Conservation (phyloP, 805 yeast genomes). For the Saccharomycopsis capsularis region DNA sequence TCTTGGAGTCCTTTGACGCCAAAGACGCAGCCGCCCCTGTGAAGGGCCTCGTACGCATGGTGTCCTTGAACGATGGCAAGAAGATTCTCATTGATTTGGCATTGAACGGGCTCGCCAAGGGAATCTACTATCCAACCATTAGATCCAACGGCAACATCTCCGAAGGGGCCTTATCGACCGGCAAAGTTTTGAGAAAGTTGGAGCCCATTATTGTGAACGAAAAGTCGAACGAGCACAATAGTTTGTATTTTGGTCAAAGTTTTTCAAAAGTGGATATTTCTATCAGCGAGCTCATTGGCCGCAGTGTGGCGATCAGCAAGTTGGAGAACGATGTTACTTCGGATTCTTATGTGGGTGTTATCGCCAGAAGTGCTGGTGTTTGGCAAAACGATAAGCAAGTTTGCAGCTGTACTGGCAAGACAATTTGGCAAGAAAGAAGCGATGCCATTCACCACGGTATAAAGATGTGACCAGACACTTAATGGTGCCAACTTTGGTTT, state of each 20-base stretch:
- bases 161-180: constrained; percentile 62
- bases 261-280: constrained; percentile 29
- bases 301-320: constrained; percentile 38
- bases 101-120: constrained; percentile 57
- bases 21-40: constrained; percentile 50
- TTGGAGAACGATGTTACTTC: constrained; percentile 24
- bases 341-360: constrained; percentile 67
- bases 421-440: constrained; percentile 88
- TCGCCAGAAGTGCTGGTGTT: constrained; percentile 95
- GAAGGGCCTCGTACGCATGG: constrained; percentile 81
- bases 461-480: constrained; percentile 21
- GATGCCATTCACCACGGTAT: constrained; percentile 66
- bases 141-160: constrained; percentile 72
- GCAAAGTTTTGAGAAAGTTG: constrained; percentile 41
- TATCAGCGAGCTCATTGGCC: constrained; percentile 61
- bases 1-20: constrained; percentile 61
- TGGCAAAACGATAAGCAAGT: constrained; percentile 95
- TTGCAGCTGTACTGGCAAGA: constrained; percentile 94
- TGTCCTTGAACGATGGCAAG: constrained; percentile 46
- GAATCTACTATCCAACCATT: constrained; percentile 62
- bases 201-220: constrained; percentile 28
- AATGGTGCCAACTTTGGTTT: too few relatives aligned
- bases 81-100: constrained; percentile 71
- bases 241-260: constrained; percentile 13
- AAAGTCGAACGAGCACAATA: constrained; percentile 20